A percentile compares a stretch with the other conserved stretches of the same genome.
Conservation (phyloP, 2,329 filamentous ascomycete species). For the Neonectria hederae region DNA sequence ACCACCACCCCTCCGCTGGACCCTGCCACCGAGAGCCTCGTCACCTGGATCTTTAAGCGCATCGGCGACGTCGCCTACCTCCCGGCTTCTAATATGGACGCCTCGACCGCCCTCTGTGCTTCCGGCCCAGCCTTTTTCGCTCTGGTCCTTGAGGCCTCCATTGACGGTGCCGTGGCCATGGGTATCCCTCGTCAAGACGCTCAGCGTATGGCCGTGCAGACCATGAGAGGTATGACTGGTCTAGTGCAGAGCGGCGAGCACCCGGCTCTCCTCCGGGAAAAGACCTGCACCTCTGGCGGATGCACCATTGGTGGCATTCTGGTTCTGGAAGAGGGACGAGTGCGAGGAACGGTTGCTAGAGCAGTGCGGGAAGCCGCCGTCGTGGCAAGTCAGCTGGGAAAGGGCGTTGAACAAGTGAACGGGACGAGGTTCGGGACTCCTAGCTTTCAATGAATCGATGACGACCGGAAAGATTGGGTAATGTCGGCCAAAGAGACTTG, state of each 20-base stretch:
- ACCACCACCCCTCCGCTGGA: conserved; percentile 67
- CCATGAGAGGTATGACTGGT: conserved; percentile 77
- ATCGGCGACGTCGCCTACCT: conserved; percentile 77
- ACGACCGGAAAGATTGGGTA: conserved; percentile 8
- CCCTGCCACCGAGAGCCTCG: conserved; percentile 62
- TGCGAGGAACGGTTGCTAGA: conserved; percentile 72
- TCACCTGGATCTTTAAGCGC: conserved; percentile 80
- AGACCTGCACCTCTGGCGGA: conserved; percentile 80
- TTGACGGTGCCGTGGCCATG: conserved; percentile 83
- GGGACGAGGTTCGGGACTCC: conserved; percentile 43
- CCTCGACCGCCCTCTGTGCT: conserved; percentile 76
- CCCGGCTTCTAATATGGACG: conserved; percentile 75
- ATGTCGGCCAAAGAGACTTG: not conserved
- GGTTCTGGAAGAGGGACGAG: conserved; percentile 76
- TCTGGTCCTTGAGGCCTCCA: conserved; percentile 77
- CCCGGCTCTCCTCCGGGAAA: conserved; percentile 77
- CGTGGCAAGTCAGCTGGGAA: conserved; percentile 70
- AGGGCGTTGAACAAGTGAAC: conserved; percentile 51
- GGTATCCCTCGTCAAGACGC: conserved; percentile 78
- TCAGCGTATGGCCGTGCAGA: conserved; percentile 80
- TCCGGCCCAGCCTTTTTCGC: conserved; percentile 81
- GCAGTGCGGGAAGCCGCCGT: conserved; percentile 77
- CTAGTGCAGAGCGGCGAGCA: conserved; percentile 77
- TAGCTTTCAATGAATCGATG: conserved; percentile 25
- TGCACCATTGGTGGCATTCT: conserved; percentile 80